Evolutionary conservation across 768 basidiomycete species (phyloP), one percentile per base, ranked within the genome.

Genomic region (Amanita rimosa): DNA sequence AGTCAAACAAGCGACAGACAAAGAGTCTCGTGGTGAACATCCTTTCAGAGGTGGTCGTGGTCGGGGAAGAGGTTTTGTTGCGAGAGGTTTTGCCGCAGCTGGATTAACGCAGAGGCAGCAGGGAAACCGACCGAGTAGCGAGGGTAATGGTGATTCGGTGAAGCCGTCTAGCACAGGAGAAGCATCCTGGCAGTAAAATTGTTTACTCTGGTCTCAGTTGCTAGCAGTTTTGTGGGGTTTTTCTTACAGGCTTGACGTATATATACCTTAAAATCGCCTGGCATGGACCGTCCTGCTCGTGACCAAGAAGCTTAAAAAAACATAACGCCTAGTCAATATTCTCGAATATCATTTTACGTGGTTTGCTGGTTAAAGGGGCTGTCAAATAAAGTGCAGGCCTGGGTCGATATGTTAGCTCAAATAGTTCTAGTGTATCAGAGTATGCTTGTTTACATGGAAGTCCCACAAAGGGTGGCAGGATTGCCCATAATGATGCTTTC

Each of bases 401-500:
- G 35, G 8, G 48, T 21, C 48, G 37, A 21, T 22, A 11, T 19
- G 13, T 24, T 8, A 29, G 5, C 11, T n/a, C 34, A 35, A 29
- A 1, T 2, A 45, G 26, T 26, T 16, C 13, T n/a, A 38, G 36
- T 22, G 41, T 39, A 46, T 50, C 37, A 13, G 31, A 57, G 36
- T 34, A 42, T 42, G 16, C 27, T 44, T 21, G 51, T 78, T 53
- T 60, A 94, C 92, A 97, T 84, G 0, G 92, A 94, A 7, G 94
- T 97, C 22, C 94, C 94, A 58, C 92, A 94, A 58, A 81, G 86
- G 4, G 91, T 85, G 0, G 94, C 93, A 33, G 94, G 83, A 58
- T 95, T 96, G 27, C 94, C 94, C 92, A 99, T 94, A 64, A 99
- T 98, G 62, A 99, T 99, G 62, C 95, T 97, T 64, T 99, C 96